Conservation (phyloP, 139 green algal genomes). For the Closterium sp. region DNA sequence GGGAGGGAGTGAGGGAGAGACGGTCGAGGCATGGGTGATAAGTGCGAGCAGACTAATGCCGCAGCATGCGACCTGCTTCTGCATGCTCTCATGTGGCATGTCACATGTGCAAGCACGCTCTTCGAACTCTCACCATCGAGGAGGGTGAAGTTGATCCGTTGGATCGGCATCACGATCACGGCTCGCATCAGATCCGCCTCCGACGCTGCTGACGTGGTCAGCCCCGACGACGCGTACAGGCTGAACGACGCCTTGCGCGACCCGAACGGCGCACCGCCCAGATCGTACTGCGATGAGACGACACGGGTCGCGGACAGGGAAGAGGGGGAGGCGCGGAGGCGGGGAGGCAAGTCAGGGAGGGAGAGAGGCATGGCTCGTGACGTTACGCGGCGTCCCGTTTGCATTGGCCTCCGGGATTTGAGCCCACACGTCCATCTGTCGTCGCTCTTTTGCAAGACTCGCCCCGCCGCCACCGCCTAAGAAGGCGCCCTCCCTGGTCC, state of each 20-base stretch:
- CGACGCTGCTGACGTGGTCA: neutral
- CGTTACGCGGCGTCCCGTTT: no score
- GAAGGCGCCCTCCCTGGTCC: no score
- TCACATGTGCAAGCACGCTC: no score
- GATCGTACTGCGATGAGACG: slow-evolving; percentile 28
- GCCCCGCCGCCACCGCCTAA: no score
- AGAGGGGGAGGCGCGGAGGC: neutral
- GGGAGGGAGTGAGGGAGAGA: no score
- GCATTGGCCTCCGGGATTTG: no score
- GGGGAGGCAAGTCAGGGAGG: neutral
- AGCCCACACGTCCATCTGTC: no score
- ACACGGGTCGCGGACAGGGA: neutral
- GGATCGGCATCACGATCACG: slow-evolving; percentile 39
- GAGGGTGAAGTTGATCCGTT: slow-evolving; percentile 25
- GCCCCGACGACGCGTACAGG: slow-evolving; percentile 35
- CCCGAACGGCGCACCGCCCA: slow-evolving; percentile 30
- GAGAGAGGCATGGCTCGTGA: neutral
- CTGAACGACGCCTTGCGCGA: slow-evolving; percentile 38
- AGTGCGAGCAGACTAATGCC: no score
- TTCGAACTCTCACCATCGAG: slow-evolving; percentile 21
- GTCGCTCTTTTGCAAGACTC: no score
- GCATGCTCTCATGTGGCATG: no score
- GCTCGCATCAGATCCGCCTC: slow-evolving; percentile 26
- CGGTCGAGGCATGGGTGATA: no score
- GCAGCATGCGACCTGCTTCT: no score